Conservation (phyloP, 2,329 filamentous ascomycete genomes). For the Magnaporthiopsis rhizophila region DNA sequence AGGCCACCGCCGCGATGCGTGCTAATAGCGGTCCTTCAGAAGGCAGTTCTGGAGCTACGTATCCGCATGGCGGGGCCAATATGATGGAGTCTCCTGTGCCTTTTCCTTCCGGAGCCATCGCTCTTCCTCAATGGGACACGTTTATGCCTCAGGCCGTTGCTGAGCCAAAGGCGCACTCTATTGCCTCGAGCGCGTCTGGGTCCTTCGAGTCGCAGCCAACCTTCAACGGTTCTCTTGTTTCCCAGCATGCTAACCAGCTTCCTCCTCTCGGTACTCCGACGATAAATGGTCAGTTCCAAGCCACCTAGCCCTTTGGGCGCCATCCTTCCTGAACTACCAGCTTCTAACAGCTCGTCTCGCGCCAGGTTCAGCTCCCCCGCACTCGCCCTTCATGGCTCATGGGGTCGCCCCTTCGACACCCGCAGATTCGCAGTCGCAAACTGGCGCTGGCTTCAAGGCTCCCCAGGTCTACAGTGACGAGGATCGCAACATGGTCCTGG, state of each 20-base stretch:
- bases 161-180: conserved; percentile 69
- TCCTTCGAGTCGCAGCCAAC: conserved; percentile 62
- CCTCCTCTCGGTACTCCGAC: conserved; percentile 60
- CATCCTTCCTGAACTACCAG: conserved; percentile 50
- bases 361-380: conserved; percentile 61
- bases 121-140: conserved; percentile 82
- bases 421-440: conserved; percentile 51
- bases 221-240: conserved; percentile 49
- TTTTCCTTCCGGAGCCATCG: conserved; percentile 71
- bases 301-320: conserved; percentile 27
- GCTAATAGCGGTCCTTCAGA: conserved; percentile 48
- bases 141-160: conserved; percentile 65
- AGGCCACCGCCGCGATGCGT: conserved; percentile 68
- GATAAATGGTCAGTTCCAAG: conserved; percentile 47
- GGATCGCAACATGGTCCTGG: conserved; percentile 75
- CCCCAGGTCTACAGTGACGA: conserved; percentile 80
- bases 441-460: conserved; percentile 59
- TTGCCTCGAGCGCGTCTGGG: conserved; percentile 54
- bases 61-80: conserved; percentile 61
- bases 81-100: conserved; percentile 71
- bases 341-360: conserved; percentile 54
- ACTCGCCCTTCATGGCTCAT: conserved; percentile 57
- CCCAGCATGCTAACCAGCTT: conserved; percentile 53
- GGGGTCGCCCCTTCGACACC: conserved; percentile 51
- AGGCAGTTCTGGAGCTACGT: conserved; percentile 55